Base-by-base conservation (phyloP, 805 yeast genomes). In the Monosporozyma siamensis region DNA sequence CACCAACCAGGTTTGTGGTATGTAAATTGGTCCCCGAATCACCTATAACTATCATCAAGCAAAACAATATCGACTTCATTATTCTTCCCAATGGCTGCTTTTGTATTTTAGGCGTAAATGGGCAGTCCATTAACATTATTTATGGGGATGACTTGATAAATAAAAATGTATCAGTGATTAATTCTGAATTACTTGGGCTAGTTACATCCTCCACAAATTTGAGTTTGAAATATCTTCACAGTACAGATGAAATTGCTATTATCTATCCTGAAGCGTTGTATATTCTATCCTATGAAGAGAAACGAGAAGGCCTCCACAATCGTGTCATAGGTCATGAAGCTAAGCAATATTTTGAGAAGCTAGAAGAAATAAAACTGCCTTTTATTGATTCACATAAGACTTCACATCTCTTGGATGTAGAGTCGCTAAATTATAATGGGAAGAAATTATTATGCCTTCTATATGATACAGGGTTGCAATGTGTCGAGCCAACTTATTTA, bases 401-500 rank as follows among this genome's bases (percentile, higher is more conserved):
- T 2, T 21, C 22, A n/a, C 17, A 23, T 18, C 22, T 37, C 3
- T 15, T 25, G n/a, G 30, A 37, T 37, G 39, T 25, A 3, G 31
- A 37, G 15, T 37, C 30, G n/a, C 6, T 23, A 2, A 15, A 23
- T 9, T 11, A 25, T 15, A 14, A 37, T 14, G 30, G 30, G 15
- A 32, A 12, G 6, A 24, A 23, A 30, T 11, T 12, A 24, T 5
- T 53, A 10, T 56, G 52, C 32, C 40, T 59, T 6, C 39, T 54
- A 15, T 54, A 43, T 38, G 40, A 48, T n/a, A 50, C 48, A 36
- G 60, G 62, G 6, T 23, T 59, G 6, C 46, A 49, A 35, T 42
- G 59, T 10, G 44, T 44, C 17, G 49, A 50, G 4, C 42, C 49
- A n/a, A 44, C 51, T 1, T 58, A 53, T 31, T 42, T 41, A 14